phyloP scores from a whole-genome alignment of 768 basidiomycete species.

The Trametes meyenii region DNA sequence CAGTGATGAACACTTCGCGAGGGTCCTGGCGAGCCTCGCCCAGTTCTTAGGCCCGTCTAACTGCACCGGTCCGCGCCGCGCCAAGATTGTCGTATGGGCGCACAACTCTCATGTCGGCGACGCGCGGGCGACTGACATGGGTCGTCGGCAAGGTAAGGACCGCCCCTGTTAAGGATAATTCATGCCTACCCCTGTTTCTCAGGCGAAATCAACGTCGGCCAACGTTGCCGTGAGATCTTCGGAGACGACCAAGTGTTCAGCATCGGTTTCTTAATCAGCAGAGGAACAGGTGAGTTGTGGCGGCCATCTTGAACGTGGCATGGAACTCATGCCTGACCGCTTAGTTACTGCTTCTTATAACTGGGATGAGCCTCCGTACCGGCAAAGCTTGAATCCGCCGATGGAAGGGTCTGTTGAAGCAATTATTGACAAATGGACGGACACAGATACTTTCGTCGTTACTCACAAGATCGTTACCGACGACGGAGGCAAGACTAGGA shows the following conservation, averaged over 20 bases:
- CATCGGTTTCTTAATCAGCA: constrained; percentile 33
- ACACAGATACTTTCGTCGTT: constrained; percentile 25
- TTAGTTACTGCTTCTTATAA: constrained; percentile 32
- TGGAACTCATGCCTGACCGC: neutral
- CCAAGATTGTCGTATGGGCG: constrained; percentile 35
- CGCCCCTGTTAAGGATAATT: neutral
- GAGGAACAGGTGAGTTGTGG: constrained; percentile 27
- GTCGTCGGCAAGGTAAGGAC: constrained; percentile 24
- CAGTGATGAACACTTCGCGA: constrained; percentile 32
- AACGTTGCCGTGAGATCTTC: constrained; percentile 34
- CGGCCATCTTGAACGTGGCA: neutral
- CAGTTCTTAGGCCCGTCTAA: constrained; percentile 18
- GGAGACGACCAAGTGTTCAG: constrained; percentile 32
- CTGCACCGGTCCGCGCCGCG: constrained; percentile 13
- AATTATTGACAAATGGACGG: constrained; percentile 27
- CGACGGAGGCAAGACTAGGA: constrained; percentile 20
- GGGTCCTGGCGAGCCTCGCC: constrained; percentile 22
- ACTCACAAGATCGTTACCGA: constrained; percentile 23
- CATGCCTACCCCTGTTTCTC: neutral
- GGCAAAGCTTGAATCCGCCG: constrained; percentile 31
- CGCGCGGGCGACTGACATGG: constrained; percentile 35
- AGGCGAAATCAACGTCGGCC: constrained; percentile 35
- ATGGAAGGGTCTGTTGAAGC: constrained; percentile 28
- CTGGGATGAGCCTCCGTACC: constrained; percentile 32
- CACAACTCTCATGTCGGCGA: constrained; percentile 38